Percentiles rank a stretch among this genome's conserved stretches.
phyloP scores from a whole-genome alignment of 768 basidiomycete genomes.

The Tephrocybe sp. region DNA sequence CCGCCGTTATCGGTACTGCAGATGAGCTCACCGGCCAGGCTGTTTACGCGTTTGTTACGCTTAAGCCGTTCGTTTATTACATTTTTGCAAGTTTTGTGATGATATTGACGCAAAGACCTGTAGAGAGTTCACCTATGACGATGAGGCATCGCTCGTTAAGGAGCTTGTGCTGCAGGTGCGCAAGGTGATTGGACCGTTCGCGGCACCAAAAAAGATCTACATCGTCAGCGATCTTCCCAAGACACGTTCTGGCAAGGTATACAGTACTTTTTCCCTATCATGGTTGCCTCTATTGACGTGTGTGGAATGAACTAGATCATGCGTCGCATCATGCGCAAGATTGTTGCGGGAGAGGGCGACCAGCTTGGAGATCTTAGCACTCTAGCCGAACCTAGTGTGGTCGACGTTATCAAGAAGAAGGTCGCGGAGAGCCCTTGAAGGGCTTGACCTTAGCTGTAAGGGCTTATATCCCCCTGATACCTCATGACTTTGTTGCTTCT shows the following conservation, averaged over 20 bases:
- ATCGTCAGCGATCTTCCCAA: slow-evolving; percentile 86
- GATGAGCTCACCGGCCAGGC: slow-evolving; percentile 93
- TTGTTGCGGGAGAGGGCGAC: slow-evolving; percentile 91
- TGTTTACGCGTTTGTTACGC: slow-evolving; percentile 90
- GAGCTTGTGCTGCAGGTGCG: slow-evolving; percentile 94
- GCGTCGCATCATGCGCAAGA: slow-evolving; percentile 95
- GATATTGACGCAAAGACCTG: background rate
- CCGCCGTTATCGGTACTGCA: slow-evolving; percentile 84
- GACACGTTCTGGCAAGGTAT: slow-evolving; percentile 91
- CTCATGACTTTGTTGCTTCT: no score
- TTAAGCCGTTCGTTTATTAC: slow-evolving; percentile 75
- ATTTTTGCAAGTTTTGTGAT: background rate
- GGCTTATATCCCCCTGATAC: no score
- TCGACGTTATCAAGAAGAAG: slow-evolving; percentile 82
- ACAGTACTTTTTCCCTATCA: slow-evolving; percentile 13
- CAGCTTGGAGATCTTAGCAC: slow-evolving; percentile 95
- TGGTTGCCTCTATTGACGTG: background rate
- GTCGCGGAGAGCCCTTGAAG: slow-evolving; percentile 43
- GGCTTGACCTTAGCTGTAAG: background rate
- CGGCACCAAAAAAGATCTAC: slow-evolving; percentile 90
- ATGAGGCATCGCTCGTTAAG: slow-evolving; percentile 73
- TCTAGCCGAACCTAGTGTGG: slow-evolving; percentile 82
- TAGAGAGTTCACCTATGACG: slow-evolving; percentile 73
- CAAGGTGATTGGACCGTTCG: slow-evolving; percentile 97
- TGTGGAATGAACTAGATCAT: slow-evolving; percentile 57